Base-by-base conservation (phyloP, 1,139 yeast genomes). In the Suhomyces chickasaworum region DNA sequence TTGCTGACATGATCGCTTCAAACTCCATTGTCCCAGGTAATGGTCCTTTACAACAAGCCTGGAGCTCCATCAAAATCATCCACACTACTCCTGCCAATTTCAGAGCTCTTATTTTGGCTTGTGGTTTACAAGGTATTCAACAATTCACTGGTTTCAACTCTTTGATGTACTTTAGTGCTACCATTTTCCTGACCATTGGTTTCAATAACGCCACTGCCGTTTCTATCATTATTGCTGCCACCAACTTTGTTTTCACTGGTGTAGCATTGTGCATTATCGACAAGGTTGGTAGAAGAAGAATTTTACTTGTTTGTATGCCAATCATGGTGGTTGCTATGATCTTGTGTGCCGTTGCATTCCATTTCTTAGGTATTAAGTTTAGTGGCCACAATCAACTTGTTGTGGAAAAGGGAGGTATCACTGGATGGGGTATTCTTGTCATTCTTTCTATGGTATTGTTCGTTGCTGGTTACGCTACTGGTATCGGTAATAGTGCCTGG, bases 401-500 rank as follows among this genome's bases (percentile, higher is more conserved):
- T 7, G 69, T 73, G 10, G 55, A 61, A 10, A 53, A 71, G 34
- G 63, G 71, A 13, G 82, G 84, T 5, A 80, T 86, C 38, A 71
- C 83, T 32, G 84, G 89, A 1, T 90, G 97, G 97, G 96, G 97
- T 12, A 80, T 87, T 52, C 83, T 89, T 10, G 83, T 91, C 48
- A 85, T 93, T 52, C 75, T 90, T 29, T 85, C 89, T 52, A 89
- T 90, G 89, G 89, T 91, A 56, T 65, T 82, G 45, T 93, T 79
- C 61, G 97, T 90, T 42, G 96, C 96, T 5, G 83, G 86, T 50
- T 91, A 90, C 64, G 96, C 97, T 37, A 74, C 89, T 54, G 98
- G 98, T 57, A 88, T 90, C 56, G 99, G 99, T 67, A 89, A 91
- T 63, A 91, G 89, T 50, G 98, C 99, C 42, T 91, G 99, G 99